These are phyloP conservation scores for Amesomyces nigricolor DNA, from an alignment of 2,329 filamentous ascomycete genomes.

Conservation along the genomic window DNA sequence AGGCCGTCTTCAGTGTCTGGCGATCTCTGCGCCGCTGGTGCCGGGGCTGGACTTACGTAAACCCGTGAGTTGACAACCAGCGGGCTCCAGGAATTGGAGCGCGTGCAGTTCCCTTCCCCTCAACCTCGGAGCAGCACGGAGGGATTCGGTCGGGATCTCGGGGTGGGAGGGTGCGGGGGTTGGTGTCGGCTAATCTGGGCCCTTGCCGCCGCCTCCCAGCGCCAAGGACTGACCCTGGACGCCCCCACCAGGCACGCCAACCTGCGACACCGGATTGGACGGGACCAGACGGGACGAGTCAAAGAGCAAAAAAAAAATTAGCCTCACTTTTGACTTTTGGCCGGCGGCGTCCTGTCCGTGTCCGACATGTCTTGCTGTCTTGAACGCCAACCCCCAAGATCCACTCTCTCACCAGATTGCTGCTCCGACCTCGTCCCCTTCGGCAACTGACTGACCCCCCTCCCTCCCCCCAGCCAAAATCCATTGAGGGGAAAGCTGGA, in stretches of 20 bases:
- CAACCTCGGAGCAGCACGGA: conserved; percentile 7
- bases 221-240: conserved; percentile 6
- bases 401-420: conserved; percentile 15
- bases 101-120: neutral
- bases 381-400: conserved; percentile 4
- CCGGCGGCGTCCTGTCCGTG: neutral
- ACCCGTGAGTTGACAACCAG: neutral
- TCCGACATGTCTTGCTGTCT: neutral
- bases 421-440: conserved; percentile 2
- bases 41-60: conserved; percentile 10
- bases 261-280: conserved; percentile 19
- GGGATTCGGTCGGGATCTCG: conserved; percentile 10
- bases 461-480: neutral
- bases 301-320: conserved; percentile 11
- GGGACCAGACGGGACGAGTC: conserved; percentile 12
- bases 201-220: neutral
- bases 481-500: conserved; percentile 4
- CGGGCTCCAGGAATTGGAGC: too few relatives aligned
- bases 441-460: conserved; percentile 1
- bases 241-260: conserved; percentile 4
- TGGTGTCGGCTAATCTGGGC: conserved; percentile 11
- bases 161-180: conserved; percentile 4
- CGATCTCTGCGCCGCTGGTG: too few relatives aligned
- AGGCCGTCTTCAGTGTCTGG: too few relatives aligned
- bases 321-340: neutral